These are phyloP conservation scores for Geotrichum macrosporum DNA, from an alignment of 1,139 yeast genomes.

Conservation along the genomic window DNA sequence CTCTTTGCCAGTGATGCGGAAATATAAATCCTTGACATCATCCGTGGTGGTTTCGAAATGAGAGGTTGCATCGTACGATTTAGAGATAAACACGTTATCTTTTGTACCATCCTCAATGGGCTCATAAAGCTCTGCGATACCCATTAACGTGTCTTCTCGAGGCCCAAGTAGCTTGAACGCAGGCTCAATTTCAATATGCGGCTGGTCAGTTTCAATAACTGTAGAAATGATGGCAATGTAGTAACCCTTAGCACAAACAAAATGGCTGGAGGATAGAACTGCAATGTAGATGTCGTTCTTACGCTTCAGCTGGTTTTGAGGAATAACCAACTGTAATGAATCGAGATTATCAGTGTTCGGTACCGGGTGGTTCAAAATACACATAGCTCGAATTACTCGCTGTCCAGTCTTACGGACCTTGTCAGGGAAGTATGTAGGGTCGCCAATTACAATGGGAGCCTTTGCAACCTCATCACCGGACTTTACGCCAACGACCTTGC, in stretches of 20 bases:
- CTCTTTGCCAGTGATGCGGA: conserved; percentile 89
- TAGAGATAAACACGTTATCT: conserved; percentile 77
- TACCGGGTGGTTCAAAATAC: conserved; percentile 85
- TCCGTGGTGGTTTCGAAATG: conserved; percentile 96
- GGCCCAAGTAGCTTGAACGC: conserved; percentile 89
- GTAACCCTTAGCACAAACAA: conserved; percentile 86
- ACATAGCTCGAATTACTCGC: conserved; percentile 90
- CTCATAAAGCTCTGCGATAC: conserved; percentile 86
- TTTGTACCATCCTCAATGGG: conserved; percentile 78
- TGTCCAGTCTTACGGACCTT: conserved; percentile 81
- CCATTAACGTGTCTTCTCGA: conserved; percentile 82
- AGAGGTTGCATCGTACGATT: conserved; percentile 88
- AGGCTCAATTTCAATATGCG: conserved; percentile 88
- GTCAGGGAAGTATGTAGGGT: conserved; percentile 96
- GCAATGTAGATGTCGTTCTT: conserved; percentile 95
- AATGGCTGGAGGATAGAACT: conserved; percentile 81
- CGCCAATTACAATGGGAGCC: conserved; percentile 94
- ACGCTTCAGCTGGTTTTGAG: conserved; percentile 92
- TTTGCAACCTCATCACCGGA: conserved; percentile 89
- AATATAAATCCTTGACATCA: conserved; percentile 90
- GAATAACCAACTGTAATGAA: conserved; percentile 89
- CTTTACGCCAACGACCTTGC: conserved; percentile 76
- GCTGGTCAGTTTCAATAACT: conserved; percentile 87
- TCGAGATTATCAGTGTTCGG: conserved; percentile 80
- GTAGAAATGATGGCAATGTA: conserved; percentile 93